Evolutionary conservation across 257 asterid genomes (phyloP).

Genomic region (Scutellaria baicalensis): DNA sequence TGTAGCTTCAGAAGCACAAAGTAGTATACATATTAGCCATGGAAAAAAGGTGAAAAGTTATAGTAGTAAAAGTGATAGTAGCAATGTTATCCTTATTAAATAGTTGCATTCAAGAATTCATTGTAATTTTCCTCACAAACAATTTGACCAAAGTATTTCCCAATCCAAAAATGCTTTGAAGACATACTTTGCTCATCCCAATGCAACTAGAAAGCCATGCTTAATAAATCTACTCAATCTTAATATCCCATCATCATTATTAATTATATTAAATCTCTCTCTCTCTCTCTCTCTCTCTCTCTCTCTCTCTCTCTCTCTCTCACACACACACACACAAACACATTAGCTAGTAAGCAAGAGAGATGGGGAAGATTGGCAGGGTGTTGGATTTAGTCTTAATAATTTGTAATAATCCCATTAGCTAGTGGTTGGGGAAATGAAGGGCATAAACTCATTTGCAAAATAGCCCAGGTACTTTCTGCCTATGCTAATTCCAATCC

Average conservation of each 20-base stretch:
- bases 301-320: too few relatives aligned
- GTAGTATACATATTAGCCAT: neutral
- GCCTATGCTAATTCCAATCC: neutral
- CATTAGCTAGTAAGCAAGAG: neutral
- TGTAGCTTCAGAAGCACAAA: neutral
- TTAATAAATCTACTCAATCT: neutral
- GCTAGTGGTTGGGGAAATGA: slow-evolving; percentile 20
- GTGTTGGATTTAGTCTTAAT: neutral
- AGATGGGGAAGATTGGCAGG: slow-evolving; percentile 3
- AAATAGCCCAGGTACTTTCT: slow-evolving; percentile 19
- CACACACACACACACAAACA: too few relatives aligned
- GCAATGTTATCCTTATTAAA: neutral
- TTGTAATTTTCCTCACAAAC: neutral
- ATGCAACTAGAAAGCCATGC: neutral
- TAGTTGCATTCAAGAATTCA: neutral
- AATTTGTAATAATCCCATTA: slow-evolving; percentile 1
- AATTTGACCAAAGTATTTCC: neutral
- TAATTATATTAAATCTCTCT: too few relatives aligned
- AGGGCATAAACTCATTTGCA: slow-evolving; percentile 25
- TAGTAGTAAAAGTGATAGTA: too few relatives aligned
- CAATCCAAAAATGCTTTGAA: neutral
- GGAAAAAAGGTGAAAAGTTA: neutral
- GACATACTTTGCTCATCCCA: neutral
- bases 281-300: too few relatives aligned
- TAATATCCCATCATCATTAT: neutral